Base-by-base conservation (phyloP, 2,329 filamentous ascomycete genomes). In the Pleoardoris graminearum region DNA sequence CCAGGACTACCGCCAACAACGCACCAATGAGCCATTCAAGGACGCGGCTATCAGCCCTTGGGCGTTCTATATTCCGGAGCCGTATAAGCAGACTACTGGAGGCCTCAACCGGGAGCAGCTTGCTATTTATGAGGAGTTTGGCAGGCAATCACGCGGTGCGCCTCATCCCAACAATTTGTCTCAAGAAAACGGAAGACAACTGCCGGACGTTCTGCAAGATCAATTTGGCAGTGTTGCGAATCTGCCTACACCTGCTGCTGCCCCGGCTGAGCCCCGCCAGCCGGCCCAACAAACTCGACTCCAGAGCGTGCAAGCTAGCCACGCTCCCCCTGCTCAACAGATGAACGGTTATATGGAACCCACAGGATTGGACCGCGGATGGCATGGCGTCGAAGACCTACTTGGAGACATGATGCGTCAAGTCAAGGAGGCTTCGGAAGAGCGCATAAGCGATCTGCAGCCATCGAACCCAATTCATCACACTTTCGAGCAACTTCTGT, bases 61-160 rank as follows among this genome's bases (percentile, higher is more conserved):
- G 91, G 89, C 92, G 7, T 88, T 91, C 75, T 92, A 91, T 36
- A 96, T 99, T 57, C 93, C 93, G 0, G 90, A 94, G 61, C 94
- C 94, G 0, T 99, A 91, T 77, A 91, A 94, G 66, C 84, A 97
- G 61, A 87, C 88, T 32, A 87, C 90, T 11, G 82, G 82, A 46
- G 93, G 93, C 4, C 77, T 99, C 46, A 97, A 96, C 67, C 82
- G 88, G 21, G 91, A 97, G 65, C 94, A 99, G 67, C 85, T 97
- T 78, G 90, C 90, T 10, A 95, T 99, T 22, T 99, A 99, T 67
- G 92, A 97, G 67, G 92, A 97, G 58, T 99, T 99, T 72, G 91
- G 90, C 8, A 83, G 91, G 50, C 91, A 96, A 69, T 87, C 90
- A 23, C 87, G 91, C 50, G 83, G 82, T n/a, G 75, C 82, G 36